These are phyloP conservation scores for Pestalotiopsis sp. DNA, from an alignment of 2,329 filamentous ascomycete genomes.

Conservation along the genomic window DNA sequence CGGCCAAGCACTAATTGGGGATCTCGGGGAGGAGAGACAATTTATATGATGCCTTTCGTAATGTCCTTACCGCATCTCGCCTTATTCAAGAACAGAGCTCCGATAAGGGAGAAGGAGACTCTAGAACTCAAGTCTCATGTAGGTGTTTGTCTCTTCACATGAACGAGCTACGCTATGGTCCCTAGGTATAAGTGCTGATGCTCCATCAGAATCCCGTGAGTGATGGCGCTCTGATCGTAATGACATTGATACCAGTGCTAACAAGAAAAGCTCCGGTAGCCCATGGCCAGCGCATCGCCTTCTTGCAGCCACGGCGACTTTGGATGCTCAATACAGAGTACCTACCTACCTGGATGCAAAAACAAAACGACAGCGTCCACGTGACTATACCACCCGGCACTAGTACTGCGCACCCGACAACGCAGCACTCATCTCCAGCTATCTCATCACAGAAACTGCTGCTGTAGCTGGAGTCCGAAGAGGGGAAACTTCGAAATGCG, in stretches of 20 bases:
- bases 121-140: not conserved
- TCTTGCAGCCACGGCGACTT: not conserved
- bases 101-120: not conserved
- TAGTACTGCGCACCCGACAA: not conserved
- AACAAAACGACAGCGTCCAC: not conserved
- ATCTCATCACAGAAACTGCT: not conserved
- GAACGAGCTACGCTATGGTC: not conserved
- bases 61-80: too few relatives aligned
- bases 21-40: too few relatives aligned
- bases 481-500: not conserved
- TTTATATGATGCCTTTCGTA: too few relatives aligned
- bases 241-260: not conserved
- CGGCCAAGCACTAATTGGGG: too few relatives aligned
- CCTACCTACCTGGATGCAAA: not conserved
- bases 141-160: not conserved
- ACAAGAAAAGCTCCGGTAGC: not conserved
- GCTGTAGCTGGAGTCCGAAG: not conserved
- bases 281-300: not conserved
- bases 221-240: not conserved
- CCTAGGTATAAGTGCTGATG: not conserved
- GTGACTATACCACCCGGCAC: not conserved
- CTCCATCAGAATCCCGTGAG: not conserved
- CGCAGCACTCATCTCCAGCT: not conserved
- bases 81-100: not conserved
- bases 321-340: not conserved